phyloP scores from a whole-genome alignment of 306 rosid genomes.

The Lathyrus oleraceus region DNA sequence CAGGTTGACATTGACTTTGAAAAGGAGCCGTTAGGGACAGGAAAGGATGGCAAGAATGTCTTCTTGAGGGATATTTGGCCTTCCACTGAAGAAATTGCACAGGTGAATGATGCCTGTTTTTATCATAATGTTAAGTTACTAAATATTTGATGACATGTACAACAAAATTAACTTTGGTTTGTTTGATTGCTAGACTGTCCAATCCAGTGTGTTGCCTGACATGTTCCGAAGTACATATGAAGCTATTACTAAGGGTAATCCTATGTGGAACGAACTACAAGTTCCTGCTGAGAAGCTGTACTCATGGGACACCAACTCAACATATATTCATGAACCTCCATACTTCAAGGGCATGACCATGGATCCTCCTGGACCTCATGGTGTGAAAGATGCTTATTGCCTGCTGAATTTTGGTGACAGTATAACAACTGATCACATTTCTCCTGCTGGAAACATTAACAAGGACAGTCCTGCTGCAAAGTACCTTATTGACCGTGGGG shows the following conservation, averaged over 20 bases:
- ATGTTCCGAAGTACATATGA: constrained; percentile 94
- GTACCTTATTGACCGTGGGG: constrained; percentile 79
- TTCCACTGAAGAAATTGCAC: constrained; percentile 75
- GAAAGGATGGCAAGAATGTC: constrained; percentile 80
- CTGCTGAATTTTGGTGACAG: constrained; percentile 95
- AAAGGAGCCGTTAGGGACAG: constrained; percentile 85
- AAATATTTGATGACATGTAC: constrained; percentile 10
- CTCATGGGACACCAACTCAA: constrained; percentile 93
- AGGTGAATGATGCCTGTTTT: constrained; percentile 49
- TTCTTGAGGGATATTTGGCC: constrained; percentile 91
- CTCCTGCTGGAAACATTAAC: constrained; percentile 97
- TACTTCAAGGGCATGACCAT: constrained; percentile 92
- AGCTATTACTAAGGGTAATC: constrained; percentile 85
- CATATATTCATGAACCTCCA: constrained; percentile 98
- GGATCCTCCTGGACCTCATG: constrained; percentile 96
- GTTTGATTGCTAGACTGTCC: constrained; percentile 66
- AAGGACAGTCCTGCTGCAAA: constrained; percentile 98
- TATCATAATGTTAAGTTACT: constrained; percentile 8
- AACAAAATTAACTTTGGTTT: constrained; percentile 35
- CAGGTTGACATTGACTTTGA: constrained; percentile 93
- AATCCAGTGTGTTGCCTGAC: constrained; percentile 88
- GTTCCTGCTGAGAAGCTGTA: constrained; percentile 77
- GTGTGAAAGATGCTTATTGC: constrained; percentile 97
- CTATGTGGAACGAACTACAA: constrained; percentile 87
- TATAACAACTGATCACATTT: constrained; percentile 97